These are phyloP conservation scores for Apiospora pterosperma DNA, from an alignment of 2,329 filamentous ascomycete genomes.

Conservation along the genomic window DNA sequence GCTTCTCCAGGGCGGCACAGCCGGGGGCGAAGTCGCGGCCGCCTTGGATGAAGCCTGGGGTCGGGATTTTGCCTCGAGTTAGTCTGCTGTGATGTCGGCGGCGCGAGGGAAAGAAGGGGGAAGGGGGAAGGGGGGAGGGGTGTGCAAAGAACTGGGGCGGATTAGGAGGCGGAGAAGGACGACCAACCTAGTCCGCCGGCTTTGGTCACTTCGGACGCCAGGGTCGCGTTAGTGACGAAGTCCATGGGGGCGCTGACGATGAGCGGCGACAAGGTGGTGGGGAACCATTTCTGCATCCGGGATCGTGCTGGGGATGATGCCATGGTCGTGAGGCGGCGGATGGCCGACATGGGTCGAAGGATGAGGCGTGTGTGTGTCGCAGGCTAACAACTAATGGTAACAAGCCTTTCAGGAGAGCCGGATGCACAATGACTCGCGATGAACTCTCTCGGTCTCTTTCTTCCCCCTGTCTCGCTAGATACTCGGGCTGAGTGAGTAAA, in stretches of 20 bases:
- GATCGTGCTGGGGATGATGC: neutral
- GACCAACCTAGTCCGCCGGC: slow-evolving; percentile 36
- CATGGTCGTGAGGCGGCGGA: neutral
- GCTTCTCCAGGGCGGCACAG: slow-evolving; percentile 22
- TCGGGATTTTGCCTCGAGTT: neutral
- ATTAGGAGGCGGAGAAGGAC: slow-evolving; percentile 30
- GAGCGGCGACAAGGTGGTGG: slow-evolving; percentile 32
- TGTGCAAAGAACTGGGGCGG: neutral
- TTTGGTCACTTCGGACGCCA: slow-evolving; percentile 36
- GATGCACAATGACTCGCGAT: neutral
- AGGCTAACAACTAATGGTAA: no score
- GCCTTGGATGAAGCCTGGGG: slow-evolving; percentile 29
- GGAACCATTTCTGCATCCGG: slow-evolving; percentile 32
- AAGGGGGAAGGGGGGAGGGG: neutral
- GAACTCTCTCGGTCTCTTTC: no score
- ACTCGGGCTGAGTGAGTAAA: no score
- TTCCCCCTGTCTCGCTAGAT: no score
- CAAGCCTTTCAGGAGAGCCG: no score
- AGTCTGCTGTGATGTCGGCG: neutral
- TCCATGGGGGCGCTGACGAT: slow-evolving; percentile 41
- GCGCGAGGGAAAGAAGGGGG: neutral
- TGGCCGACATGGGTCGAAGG: neutral
- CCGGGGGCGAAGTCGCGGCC: slow-evolving; percentile 29
- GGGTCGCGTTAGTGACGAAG: slow-evolving; percentile 30
- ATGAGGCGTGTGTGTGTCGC: no score